phyloP scores from a whole-genome alignment of 2,329 filamentous ascomycete species.

The Aspergillus piperis region DNA sequence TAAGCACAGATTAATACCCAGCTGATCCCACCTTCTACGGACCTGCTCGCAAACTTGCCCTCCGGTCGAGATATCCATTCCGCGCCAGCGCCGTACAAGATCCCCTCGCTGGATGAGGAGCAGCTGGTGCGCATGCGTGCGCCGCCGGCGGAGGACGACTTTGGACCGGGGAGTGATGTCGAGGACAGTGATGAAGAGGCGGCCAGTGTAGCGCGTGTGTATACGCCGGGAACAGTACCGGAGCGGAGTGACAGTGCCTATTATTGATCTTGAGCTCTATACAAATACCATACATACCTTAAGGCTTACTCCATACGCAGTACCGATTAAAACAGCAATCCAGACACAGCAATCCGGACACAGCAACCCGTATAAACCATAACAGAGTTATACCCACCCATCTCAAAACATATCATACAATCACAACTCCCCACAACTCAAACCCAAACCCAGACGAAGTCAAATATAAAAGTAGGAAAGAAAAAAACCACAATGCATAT shows the following conservation, averaged over 20 bases:
- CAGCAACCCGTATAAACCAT: too few relatives aligned
- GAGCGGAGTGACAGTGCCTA: conserved; percentile 38
- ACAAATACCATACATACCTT: too few relatives aligned
- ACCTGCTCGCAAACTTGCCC: conserved; percentile 76
- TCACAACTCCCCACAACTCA: background rate
- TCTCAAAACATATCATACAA: background rate
- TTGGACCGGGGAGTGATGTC: conserved; percentile 40
- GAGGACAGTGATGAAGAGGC: conserved; percentile 48
- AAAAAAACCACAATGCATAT: conserved; percentile 2
- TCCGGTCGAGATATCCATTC: conserved; percentile 82
- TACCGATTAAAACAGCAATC: too few relatives aligned
- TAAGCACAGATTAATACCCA: conserved; percentile 72
- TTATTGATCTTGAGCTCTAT: conserved; percentile 21
- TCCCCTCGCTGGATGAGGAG: conserved; percentile 65
- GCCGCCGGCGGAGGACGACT: conserved; percentile 54
- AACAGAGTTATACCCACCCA: background rate
- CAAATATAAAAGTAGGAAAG: background rate
- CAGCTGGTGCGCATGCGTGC: conserved; percentile 62
- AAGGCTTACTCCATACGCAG: too few relatives aligned
- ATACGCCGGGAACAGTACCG: conserved; percentile 39
- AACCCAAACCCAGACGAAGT: background rate
- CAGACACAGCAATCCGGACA: too few relatives aligned
- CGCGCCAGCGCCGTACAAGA: conserved; percentile 65
- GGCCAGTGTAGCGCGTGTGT: conserved; percentile 17
- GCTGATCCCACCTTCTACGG: conserved; percentile 68